Evolutionary conservation across 148 eudicot species (phyloP).

Genomic region (Silene latifolia): DNA sequence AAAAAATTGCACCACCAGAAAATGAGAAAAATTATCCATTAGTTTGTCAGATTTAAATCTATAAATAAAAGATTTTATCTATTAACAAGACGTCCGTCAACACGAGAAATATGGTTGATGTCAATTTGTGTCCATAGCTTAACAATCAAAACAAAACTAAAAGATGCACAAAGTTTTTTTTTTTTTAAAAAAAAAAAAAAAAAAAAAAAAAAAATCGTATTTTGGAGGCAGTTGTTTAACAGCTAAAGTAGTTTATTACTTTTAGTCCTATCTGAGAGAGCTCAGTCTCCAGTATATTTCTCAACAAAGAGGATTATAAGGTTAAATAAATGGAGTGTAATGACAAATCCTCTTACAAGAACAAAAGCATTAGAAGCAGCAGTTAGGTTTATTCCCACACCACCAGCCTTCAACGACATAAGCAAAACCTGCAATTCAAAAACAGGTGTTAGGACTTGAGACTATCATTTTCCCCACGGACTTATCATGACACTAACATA

Average conservation of each 20-base stretch:
- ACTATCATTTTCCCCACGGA: not conserved
- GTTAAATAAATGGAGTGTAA: not conserved
- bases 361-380: slow-evolving; percentile 98
- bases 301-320: not conserved
- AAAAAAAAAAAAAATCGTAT: no score
- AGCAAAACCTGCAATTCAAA: slow-evolving; percentile 61
- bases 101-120: not conserved
- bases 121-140: not conserved
- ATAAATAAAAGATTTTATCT: no score
- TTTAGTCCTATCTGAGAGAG: not conserved
- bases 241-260: no score
- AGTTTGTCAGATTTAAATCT: no score
- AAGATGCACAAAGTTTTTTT: not conserved
- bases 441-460: not conserved
- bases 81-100: no score
- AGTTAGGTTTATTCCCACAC: slow-evolving; percentile 92
- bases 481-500: no score
- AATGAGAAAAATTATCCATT: no score
- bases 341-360: slow-evolving; percentile 44
- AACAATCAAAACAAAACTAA: not conserved
- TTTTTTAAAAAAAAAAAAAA: no score
- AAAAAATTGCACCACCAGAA: no score
- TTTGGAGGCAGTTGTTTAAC: no score
- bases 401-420: slow-evolving; percentile 98
- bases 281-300: not conserved